Base-by-base conservation (phyloP, 345 rosid genomes). In the Gossypium rotundifolium region DNA sequence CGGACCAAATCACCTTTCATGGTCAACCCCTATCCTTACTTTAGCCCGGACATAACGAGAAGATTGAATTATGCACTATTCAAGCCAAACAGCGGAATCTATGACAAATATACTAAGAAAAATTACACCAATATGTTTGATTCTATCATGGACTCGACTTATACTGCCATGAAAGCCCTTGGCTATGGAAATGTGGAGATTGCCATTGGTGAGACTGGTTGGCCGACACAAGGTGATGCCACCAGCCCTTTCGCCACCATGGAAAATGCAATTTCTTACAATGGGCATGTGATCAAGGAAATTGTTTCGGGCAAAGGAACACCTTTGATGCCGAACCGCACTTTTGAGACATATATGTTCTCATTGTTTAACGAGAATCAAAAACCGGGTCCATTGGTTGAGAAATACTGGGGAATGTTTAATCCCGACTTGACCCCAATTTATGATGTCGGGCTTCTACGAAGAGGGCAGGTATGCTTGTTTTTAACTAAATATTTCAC, bases 11-110 rank as follows among this genome's bases (percentile, higher is more conserved):
- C 97, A 23, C 92, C 93, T 2, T 86, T 94, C 76, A 77, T 90
- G 88, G 45, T 94, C 44, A 92, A 92, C 78, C 96, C 98, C 0
- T 92, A 94, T 74, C 96, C 98, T 3, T 94, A 87, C 81, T 94
- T 92, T 63, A 80, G 81, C 66, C 85, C 85, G 0, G 63, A 74
- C 46, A 74, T 83, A 74, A 59, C 76, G 1, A 83, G 81, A 0
- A 61, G 69, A 6, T 40, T 73, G 40, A 79, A 90, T 62, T 94
- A 86, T 74, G 82, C 80, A 42, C 83, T 90, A 22, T 94, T 90
- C 88, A 84, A 80, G 48, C 87, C 86, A 0, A 87, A 86, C 86
- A 79, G 59, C 0, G 97, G 97, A 6, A 45, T 87, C 67, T 82
- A 51, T 72, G 98, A 94, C 83, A 57, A 76, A 10, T 77, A 70